Evolutionary conservation across 768 basidiomycete species (phyloP), one percentile per base, ranked within the genome.

Genomic region (Suillus occidentalis): DNA sequence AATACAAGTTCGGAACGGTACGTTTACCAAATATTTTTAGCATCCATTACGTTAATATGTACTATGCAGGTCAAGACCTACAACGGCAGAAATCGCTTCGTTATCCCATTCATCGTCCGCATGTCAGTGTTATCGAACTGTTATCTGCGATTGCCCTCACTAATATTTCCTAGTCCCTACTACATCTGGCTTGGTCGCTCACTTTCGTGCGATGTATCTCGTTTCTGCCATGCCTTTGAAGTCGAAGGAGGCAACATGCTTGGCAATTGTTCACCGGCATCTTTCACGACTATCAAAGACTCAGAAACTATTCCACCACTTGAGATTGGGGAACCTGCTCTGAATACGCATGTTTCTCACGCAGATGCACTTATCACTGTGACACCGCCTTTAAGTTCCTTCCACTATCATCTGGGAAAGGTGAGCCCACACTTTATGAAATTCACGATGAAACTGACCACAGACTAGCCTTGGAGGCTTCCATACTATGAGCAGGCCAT

Each of bases 101-200:
- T 92, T 61, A 69, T 89, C n/a, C 87, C 89, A 0, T 83, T 85
- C 74, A 81, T 90, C 67, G 82, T 90, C 56, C 77, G 86, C 71
- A 90, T 91, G 82, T 86, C 43, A 61, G 84, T 75, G 2, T 65
- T 68, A 68, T 61, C 39, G 58, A 65, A 62, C 18, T 45, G 25
- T 31, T 47, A 57, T 53, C 65, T 50, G 12, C 52, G 57, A 34
- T 55, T 14, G 31, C 36, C 53, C 12, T 55, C 1, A n/a, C 34
- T 18, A 65, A 45, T 25, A 6, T 40, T 31, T 37, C 18, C 3
- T 64, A 87, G 84, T 36, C 87, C 87, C 0, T 89, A 89, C 77
- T 92, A 91, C 72, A 86, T 92, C 68, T 91, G 89, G 84, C 81
- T 92, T 37, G 90, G 89, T 42, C 86, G 88, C 59, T 84, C 89